A percentile compares a stretch with the other conserved stretches of the same genome.
Conservation (phyloP, 345 rosid genomes). For the Eutrema japonicum region DNA sequence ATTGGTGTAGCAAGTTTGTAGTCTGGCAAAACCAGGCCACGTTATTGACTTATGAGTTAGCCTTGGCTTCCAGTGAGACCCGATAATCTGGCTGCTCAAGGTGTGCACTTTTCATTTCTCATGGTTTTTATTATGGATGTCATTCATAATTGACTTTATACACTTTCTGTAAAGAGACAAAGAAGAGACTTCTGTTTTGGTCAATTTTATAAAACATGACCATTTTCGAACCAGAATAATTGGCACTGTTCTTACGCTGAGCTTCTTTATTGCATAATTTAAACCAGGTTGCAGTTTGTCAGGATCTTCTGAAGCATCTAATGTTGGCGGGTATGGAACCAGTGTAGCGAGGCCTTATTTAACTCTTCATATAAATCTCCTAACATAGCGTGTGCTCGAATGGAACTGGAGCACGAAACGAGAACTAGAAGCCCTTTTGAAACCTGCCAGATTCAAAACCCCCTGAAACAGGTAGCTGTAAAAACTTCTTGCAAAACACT, state of each 20-base stretch:
- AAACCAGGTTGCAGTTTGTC: slow-evolving; percentile 21
- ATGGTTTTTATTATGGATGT: neutral
- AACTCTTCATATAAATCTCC: slow-evolving; percentile 15
- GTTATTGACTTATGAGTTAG: slow-evolving; percentile 15
- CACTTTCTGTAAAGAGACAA: slow-evolving; percentile 11
- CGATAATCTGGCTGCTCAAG: slow-evolving; percentile 26
- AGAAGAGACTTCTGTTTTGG: neutral
- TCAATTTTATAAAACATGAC: too few species aligned
- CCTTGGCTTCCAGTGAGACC: slow-evolving; percentile 21
- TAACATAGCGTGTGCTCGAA: neutral
- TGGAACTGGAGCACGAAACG: slow-evolving; percentile 1
- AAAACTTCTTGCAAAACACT: neutral
- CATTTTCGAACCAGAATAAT: neutral
- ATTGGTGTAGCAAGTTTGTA: slow-evolving; percentile 40
- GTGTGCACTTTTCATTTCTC: slow-evolving; percentile 28
- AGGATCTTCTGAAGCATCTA: slow-evolving; percentile 17
- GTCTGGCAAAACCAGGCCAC: neutral
- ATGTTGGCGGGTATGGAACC: neutral
- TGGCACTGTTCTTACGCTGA: neutral
- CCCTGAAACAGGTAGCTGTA: slow-evolving; percentile 8
- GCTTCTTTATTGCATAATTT: neutral
- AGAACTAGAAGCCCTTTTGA: neutral
- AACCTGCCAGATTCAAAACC: too few species aligned
- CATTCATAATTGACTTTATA: neutral
- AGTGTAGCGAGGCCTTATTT: neutral